Percentiles rank a stretch among this genome's conserved stretches.
phyloP scores from a whole-genome alignment of 257 asterid species.

The Dorcoceras hygrometricum region DNA sequence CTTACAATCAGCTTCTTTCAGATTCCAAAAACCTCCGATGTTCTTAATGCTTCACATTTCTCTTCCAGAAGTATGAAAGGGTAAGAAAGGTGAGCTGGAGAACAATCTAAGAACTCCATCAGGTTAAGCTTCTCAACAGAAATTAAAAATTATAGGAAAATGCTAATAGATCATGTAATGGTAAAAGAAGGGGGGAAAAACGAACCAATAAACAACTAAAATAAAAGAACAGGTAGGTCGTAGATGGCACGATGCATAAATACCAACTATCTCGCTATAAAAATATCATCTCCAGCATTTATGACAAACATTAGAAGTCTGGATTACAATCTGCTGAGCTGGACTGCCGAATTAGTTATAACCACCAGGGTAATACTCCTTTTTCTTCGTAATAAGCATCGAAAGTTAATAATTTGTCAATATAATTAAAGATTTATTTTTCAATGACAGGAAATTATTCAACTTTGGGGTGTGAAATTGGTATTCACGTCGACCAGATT shows the following conservation, averaged over 20 bases:
- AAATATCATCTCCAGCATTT: too few relatives aligned
- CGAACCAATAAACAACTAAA: not conserved
- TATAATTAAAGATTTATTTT: too few relatives aligned
- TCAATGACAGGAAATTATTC: not conserved
- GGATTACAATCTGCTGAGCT: not conserved
- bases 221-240: not conserved
- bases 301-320: not conserved
- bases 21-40: constrained; percentile 77
- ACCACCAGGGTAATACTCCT: too few relatives aligned
- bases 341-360: not conserved
- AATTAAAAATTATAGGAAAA: not conserved
- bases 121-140: not conserved
- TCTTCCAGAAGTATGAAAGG: constrained; percentile 61
- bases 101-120: constrained; percentile 16
- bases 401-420: not conserved
- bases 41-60: constrained; percentile 71
- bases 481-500: not conserved
- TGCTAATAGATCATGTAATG: not conserved
- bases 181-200: constrained; percentile 3
- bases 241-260: too few relatives aligned
- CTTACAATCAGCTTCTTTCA: constrained; percentile 44
- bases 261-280: too few relatives aligned
- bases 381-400: too few relatives aligned
- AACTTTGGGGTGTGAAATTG: not conserved
- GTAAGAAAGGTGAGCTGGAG: constrained; percentile 22